phyloP scores from a whole-genome alignment of 106 monocot species.

The Narthecium ossifragum region DNA sequence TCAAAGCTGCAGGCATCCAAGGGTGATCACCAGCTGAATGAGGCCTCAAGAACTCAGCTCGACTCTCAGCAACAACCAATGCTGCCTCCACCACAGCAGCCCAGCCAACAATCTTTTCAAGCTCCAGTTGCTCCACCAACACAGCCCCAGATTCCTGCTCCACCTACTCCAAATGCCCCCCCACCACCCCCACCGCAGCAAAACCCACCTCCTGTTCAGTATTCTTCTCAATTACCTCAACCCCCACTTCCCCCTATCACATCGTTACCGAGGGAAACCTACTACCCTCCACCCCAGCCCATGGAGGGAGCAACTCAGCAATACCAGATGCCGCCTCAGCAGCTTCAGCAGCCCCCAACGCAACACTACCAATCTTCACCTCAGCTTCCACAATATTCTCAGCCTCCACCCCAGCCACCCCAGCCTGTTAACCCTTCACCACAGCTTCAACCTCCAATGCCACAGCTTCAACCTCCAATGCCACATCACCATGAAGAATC shows the following conservation, averaged over 20 bases:
- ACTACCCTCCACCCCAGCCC: conserved; percentile 26
- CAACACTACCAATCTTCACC: conserved; percentile 27
- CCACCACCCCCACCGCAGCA: conserved; percentile 31
- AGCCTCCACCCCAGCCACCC: conserved; percentile 24
- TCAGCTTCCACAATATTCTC: conserved; percentile 44
- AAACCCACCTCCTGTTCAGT: conserved; percentile 19
- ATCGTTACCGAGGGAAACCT: conserved; percentile 30
- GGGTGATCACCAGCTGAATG: conserved; percentile 15
- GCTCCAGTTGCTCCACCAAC: conserved; percentile 6
- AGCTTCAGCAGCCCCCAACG: conserved; percentile 18
- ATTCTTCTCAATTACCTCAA: conserved; percentile 10
- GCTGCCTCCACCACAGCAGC: conserved; percentile 9
- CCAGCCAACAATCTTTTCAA: conserved; percentile 17
- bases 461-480: conserved; percentile 30
- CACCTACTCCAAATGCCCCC: conserved; percentile 35
- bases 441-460: conserved; percentile 26
- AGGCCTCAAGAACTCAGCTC: conserved; percentile 6
- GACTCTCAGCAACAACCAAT: conserved; percentile 18
- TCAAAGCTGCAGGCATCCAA: conserved; percentile 46
- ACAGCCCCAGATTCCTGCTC: conserved; percentile 20
- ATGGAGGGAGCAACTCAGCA: conserved; percentile 18
- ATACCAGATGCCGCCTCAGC: conserved; percentile 17
- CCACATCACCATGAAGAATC: conserved; percentile 30
- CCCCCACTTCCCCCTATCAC: conserved; percentile 34
- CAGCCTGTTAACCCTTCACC: conserved; percentile 16